These are phyloP conservation scores for Amaranthus hypochondriacus DNA, from an alignment of 148 eudicot species.

Conservation along the genomic window DNA sequence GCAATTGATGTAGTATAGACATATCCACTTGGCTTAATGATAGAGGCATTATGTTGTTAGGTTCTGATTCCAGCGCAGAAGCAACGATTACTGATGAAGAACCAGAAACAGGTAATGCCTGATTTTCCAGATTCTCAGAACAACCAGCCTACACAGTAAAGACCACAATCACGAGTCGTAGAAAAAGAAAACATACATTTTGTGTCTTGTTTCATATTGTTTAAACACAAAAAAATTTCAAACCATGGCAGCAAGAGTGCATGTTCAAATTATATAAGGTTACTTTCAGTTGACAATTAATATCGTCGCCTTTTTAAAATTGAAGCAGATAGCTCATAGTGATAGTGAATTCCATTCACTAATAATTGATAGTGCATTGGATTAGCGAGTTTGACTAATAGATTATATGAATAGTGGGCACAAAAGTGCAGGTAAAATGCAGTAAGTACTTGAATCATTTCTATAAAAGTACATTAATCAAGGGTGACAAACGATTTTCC, in stretches of 20 bases:
- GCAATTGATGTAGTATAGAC: slow-evolving; percentile 69
- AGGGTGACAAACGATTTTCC: no score
- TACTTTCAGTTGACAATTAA: neutral
- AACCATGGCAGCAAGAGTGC: neutral
- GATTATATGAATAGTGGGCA: no score
- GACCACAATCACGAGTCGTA: slow-evolving; percentile 17
- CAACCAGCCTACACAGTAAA: slow-evolving; percentile 19
- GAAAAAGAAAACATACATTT: neutral
- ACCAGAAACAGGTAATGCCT: slow-evolving; percentile 27
- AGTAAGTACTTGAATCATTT: no score
- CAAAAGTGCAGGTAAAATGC: no score
- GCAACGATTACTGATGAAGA: slow-evolving; percentile 20
- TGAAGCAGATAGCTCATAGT: no score
- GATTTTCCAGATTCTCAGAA: slow-evolving; percentile 23
- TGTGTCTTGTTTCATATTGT: neutral
- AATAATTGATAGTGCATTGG: no score
- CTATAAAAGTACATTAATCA: no score
- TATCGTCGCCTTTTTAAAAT: neutral
- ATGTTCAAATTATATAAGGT: neutral
- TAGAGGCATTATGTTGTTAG: slow-evolving; percentile 57
- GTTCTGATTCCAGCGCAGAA: slow-evolving; percentile 24
- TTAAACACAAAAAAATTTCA: slow-evolving; percentile 4
- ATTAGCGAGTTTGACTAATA: no score
- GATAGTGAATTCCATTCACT: no score
- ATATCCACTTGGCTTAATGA: slow-evolving; percentile 88